Conservation (phyloP, 1,284 basidiomycete genomes). For the Ustilago curta region DNA sequence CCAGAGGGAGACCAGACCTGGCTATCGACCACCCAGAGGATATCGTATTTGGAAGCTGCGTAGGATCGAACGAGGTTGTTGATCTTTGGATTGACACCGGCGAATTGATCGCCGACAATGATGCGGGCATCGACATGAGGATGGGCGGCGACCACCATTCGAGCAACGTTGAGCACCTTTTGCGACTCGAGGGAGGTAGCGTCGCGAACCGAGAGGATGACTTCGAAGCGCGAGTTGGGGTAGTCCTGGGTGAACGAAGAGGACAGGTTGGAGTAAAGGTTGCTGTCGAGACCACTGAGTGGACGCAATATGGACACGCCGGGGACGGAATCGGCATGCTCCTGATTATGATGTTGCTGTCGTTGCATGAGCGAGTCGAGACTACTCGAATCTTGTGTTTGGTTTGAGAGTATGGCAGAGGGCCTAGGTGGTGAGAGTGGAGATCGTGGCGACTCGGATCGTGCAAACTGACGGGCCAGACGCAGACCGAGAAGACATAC, state of each 20-base stretch:
- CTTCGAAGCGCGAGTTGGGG: conserved; percentile 59
- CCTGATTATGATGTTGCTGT: conserved; percentile 80
- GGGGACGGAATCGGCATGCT: conserved; percentile 71
- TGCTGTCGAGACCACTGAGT: conserved; percentile 65
- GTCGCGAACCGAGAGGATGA: conserved; percentile 64
- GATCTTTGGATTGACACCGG: conserved; percentile 96
- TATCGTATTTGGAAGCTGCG: conserved; percentile 80
- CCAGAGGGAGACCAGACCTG: conserved; percentile 84
- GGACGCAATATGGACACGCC: conserved; percentile 66
- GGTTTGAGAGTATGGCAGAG: conserved; percentile 56
- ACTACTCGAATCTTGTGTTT: conserved; percentile 76
- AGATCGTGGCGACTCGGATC: conserved; percentile 31
- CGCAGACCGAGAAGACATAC: conserved; percentile 81
- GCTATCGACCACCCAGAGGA: conserved; percentile 96
- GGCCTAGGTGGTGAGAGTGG: conserved; percentile 42
- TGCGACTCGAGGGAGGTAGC: conserved; percentile 44
- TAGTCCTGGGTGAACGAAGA: conserved; percentile 66
- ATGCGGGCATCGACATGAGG: conserved; percentile 57
- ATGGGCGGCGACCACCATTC: conserved; percentile 56
- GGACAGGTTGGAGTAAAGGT: conserved; percentile 62
- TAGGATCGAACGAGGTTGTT: conserved; percentile 94
- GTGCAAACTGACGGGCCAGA: conserved; percentile 43
- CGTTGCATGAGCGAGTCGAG: conserved; percentile 34
- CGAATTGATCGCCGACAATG: conserved; percentile 69
- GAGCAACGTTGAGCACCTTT: conserved; percentile 60